Evolutionary conservation across 176 grass and related monocot species (phyloP), one percentile per base, ranked within the genome.

Genomic region (Carex myosuroides): DNA sequence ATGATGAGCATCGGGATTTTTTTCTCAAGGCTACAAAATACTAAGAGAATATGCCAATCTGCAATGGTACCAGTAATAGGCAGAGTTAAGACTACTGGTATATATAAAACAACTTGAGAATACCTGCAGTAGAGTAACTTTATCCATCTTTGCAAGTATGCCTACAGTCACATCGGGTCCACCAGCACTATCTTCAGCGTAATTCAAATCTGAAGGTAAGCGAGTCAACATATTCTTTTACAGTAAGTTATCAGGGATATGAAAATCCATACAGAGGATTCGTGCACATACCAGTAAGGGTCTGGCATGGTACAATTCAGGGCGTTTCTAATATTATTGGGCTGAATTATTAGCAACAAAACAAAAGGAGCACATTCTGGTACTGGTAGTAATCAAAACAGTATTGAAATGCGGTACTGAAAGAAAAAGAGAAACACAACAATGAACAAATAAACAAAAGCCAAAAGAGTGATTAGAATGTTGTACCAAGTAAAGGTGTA

Each of bases 91-190:
- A 13, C 2, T 14, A 33, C 33, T 48, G 17, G 20, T 8, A n/a
- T 63, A 9, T 66, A 35, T 13, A 41, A 39, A 50, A 77, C 63
- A 68, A 58, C 42, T 39, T 37, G 53, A 6, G 3, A 60, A 80
- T 58, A 99, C 93, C 93, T 99, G 96, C 74, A 99, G 89, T 70
- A 99, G 87, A 88, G 93, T 99, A 48, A 98, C 91, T 92, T 95
- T 98, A 84, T 95, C 93, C 91, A 88, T 95, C 85, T 95, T 98
- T 75, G 88, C 76, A 83, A 99, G 96, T 89, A 92, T 87, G 6
- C 88, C 96, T 56, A 95, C 93, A 16, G 96, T 95, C 70, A 99
- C 91, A 90, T 99, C 96, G 13, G 93, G 66, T 59, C 93, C 96
- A 61, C 93, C 96, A 81, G 93, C 96, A 87, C 91, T 95, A 83